These are phyloP conservation scores for Botrytis tulipae DNA, from an alignment of 2,329 filamentous ascomycete species.

Conservation along the genomic window DNA sequence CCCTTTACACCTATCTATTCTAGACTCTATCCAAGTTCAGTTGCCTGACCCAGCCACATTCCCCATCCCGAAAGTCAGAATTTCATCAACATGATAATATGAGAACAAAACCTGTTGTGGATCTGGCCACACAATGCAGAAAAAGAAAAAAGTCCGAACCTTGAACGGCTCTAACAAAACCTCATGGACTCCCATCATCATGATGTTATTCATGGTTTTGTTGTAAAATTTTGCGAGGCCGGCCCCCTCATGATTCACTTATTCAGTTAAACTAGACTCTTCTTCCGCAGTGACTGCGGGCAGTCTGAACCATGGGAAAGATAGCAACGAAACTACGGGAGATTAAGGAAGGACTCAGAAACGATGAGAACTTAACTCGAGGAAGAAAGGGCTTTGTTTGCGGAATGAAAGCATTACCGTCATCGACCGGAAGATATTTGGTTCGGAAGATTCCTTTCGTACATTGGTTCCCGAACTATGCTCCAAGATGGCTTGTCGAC, in stretches of 20 bases:
- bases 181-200: not conserved
- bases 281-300: not conserved
- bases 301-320: not conserved
- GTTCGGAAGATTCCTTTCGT: constrained; percentile 60
- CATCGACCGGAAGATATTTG: constrained; percentile 54
- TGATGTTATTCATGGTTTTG: not conserved
- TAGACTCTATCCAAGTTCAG: not conserved
- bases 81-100: not conserved
- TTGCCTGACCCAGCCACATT: not conserved
- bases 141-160: not conserved
- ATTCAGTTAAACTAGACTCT: not conserved
- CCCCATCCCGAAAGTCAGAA: not conserved
- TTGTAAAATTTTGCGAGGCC: not conserved
- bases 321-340: not conserved
- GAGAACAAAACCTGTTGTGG: not conserved
- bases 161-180: not conserved
- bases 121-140: not conserved
- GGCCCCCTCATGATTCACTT: not conserved
- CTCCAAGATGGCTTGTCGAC: constrained; percentile 58
- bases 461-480: constrained; percentile 62
- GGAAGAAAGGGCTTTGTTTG: constrained; percentile 20
- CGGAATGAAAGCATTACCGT: constrained; percentile 43
- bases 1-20: not conserved
- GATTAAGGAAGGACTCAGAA: constrained; percentile 13
- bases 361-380: constrained; percentile 19